Conservation (phyloP, 495 filamentous ascomycete genomes). For the Neurospora africana region DNA sequence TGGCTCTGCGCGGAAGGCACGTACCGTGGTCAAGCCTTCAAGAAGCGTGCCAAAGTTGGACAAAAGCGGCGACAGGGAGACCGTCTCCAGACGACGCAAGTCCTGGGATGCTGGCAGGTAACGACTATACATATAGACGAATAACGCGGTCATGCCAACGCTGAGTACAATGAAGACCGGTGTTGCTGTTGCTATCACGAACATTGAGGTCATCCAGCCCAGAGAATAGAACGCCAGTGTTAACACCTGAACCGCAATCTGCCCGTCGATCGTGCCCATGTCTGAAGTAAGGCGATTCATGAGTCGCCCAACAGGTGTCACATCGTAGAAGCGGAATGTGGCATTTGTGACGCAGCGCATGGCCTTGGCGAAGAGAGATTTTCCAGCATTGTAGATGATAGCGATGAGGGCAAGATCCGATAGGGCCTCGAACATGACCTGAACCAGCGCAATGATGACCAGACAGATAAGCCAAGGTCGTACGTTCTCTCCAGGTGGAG, state of each 20-base stretch:
- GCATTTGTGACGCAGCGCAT: conserved; percentile 61
- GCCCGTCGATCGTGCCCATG: conserved; percentile 72
- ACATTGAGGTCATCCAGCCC: conserved; percentile 57
- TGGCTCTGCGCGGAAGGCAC: conserved; percentile 60
- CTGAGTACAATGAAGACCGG: conserved; percentile 66
- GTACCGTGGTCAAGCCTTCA: conserved; percentile 70
- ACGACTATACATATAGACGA: conserved; percentile 55
- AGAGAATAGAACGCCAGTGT: conserved; percentile 52
- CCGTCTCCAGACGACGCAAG: conserved; percentile 71
- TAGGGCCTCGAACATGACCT: conserved; percentile 44
- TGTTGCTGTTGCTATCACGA: conserved; percentile 65
- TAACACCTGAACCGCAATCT: conserved; percentile 60
- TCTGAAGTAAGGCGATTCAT: conserved; percentile 85
- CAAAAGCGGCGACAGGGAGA: conserved; percentile 69
- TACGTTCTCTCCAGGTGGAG: conserved; percentile 55
- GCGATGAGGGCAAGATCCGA: conserved; percentile 52
- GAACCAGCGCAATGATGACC: conserved; percentile 46
- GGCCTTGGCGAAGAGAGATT: conserved; percentile 55
- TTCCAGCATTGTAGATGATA: conserved; percentile 67
- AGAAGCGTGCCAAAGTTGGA: conserved; percentile 76
- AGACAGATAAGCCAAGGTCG: conserved; percentile 64
- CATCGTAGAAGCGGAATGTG: conserved; percentile 79
- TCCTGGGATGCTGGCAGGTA: conserved; percentile 78
- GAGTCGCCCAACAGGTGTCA: conserved; percentile 70
- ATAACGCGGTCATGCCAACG: conserved; percentile 47